Evolutionary conservation across 495 filamentous ascomycete genomes (phyloP).

Genomic region (Clohesyomyces aquaticus): DNA sequence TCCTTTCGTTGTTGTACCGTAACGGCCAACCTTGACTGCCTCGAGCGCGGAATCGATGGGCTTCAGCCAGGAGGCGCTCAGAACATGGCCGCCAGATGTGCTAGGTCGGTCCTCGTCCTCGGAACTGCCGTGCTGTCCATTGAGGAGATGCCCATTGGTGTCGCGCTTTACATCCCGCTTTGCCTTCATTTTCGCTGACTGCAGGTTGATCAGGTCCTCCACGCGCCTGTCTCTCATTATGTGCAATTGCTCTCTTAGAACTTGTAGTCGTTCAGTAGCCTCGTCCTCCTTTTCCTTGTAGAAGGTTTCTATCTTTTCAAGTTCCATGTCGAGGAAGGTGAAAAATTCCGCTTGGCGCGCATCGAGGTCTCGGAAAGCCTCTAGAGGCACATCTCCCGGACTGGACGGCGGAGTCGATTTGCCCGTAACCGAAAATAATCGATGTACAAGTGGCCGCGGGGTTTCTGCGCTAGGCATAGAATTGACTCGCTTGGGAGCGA

Average conservation of each 20-base stretch:
- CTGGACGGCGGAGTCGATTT: constrained; percentile 38
- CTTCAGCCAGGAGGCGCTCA: constrained; percentile 35
- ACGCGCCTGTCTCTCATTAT: constrained; percentile 81
- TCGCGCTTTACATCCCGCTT: constrained; percentile 31
- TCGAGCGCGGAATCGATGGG: constrained; percentile 46
- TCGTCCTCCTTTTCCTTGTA: constrained; percentile 83
- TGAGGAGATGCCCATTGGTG: constrained; percentile 2
- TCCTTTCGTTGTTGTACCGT: constrained; percentile 63
- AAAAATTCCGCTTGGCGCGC: constrained; percentile 77
- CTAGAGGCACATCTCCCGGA: constrained; percentile 49
- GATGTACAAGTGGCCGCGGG: constrained; percentile 44
- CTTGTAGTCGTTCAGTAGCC: constrained; percentile 67
- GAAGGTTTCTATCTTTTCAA: constrained; percentile 85
- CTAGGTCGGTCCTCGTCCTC: constrained; percentile 18
- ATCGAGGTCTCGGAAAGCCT: constrained; percentile 58
- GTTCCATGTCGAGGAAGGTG: constrained; percentile 72
- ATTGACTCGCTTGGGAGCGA: constrained; percentile 44
- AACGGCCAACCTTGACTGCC: constrained; percentile 46
- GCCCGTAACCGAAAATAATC: constrained; percentile 50
- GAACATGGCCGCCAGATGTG: constrained; percentile 2
- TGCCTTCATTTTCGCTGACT: constrained; percentile 45
- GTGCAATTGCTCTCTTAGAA: constrained; percentile 79
- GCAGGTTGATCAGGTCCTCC: constrained; percentile 62
- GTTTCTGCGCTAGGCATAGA: constrained; percentile 37
- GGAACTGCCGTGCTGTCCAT: constrained; percentile 25